A percentile compares a stretch with the other conserved stretches of the same genome.
Evolutionary conservation across 345 rosid genomes (phyloP).

Genomic region (Draba incana): DNA sequence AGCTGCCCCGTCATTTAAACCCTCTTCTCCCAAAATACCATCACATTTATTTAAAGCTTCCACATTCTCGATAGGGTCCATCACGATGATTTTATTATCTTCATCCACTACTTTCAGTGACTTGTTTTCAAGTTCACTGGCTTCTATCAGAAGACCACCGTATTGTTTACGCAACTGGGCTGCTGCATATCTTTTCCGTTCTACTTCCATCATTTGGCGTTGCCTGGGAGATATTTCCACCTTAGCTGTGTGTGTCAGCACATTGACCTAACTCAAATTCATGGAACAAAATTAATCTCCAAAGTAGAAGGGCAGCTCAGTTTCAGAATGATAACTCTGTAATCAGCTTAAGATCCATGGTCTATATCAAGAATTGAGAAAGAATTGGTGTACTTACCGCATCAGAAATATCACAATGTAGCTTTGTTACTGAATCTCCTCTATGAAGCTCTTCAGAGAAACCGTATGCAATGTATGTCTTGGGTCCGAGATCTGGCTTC

Average conservation of each 20-base stretch:
- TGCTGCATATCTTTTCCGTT: slow-evolving; percentile 9
- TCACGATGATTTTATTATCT: slow-evolving; percentile 5
- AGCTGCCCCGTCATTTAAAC: slow-evolving; percentile 12
- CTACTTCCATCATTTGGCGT: neutral
- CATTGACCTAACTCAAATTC: slow-evolving; percentile 31
- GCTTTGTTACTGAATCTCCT: slow-evolving; percentile 87
- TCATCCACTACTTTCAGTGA: slow-evolving; percentile 16
- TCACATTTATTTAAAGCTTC: neutral
- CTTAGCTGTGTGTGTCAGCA: slow-evolving; percentile 41
- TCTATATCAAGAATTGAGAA: slow-evolving; percentile 3
- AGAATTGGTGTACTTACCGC: slow-evolving; percentile 49
- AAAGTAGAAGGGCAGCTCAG: too few relatives aligned
- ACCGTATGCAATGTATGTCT: slow-evolving; percentile 82
- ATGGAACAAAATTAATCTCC: too few relatives aligned
- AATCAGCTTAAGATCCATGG: neutral
- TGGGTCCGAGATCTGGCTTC: slow-evolving; percentile 92
- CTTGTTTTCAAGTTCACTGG: slow-evolving; percentile 22
- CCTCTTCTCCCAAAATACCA: neutral
- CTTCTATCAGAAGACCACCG: slow-evolving; percentile 9
- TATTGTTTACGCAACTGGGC: slow-evolving; percentile 4
- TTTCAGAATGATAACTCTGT: neutral
- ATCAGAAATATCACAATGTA: slow-evolving; percentile 87
- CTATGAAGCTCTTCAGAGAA: slow-evolving; percentile 68
- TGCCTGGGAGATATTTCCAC: neutral
- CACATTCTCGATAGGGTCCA: neutral